Evolutionary conservation across 805 yeast genomes (phyloP), one percentile per base, ranked within the genome.

Genomic region (Barnettozyma sucrosica): DNA sequence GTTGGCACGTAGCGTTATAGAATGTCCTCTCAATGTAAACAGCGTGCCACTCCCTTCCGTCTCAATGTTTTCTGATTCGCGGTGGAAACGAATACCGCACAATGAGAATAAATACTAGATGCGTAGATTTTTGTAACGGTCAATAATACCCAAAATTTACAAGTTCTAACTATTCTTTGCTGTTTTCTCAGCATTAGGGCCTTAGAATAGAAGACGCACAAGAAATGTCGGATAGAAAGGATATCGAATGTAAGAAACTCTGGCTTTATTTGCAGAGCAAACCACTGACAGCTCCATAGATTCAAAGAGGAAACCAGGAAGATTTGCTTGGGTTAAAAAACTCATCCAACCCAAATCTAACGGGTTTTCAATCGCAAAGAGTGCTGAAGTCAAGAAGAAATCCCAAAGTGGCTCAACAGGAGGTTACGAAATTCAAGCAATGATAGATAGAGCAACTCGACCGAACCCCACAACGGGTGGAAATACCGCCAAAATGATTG

Each of bases 281-380:
- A 28, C 11, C 14, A 28, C 16, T 28, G 7, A 28, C 32, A 28
- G 4, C 2, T 28, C 10, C 11, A 16, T n/a, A 7, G 41, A 32
- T 30, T 18, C 44, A 11, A 46, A 41, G 39, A 40, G 44, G 11
- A 50, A 50, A 28, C 36, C 34, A 8, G 50, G 57, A n/a, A 47
- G 52, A 6, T 53, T 55, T 21, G 32, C 51, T 2, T 55, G 58
- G 58, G 55, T 55, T 2, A 53, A 44, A 41, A 53, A 49, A 36
- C 45, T 55, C 0, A 49, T 55, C 13, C 56, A 53, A 18, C 30
- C 53, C 11, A 47, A 46, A 23, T 44, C 19, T 10, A 19, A 11
- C 10, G 16, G 32, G 13, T 19, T 18, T 9, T 24, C 43, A 25
- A 25, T n/a, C 21, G 20, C 18, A 11, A 26, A 24, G 21, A n/a